Base-by-base conservation (phyloP, 2,329 filamentous ascomycete genomes). In the Talaromyces sp. region DNA sequence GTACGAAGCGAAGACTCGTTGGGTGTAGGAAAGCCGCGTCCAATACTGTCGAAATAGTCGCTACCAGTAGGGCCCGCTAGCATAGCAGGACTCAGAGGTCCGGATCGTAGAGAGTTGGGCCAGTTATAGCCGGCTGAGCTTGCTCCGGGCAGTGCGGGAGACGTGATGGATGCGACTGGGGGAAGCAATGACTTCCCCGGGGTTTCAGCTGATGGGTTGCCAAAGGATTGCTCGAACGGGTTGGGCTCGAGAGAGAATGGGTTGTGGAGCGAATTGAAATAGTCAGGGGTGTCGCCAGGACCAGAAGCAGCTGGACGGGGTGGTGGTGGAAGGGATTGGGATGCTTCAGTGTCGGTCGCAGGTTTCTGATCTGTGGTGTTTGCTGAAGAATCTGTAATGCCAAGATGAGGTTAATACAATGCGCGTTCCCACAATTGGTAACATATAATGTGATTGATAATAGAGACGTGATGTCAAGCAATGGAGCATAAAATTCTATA, bases 11-110 rank as follows among this genome's bases (percentile, higher is more conserved):
- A 96, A 7, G 94, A 98, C 80, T 99, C 95, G 86, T 97, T 97
- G 0, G 94, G 94, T 3, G 95, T 98, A 4, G 93, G 92, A 74
- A 97, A 97, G 63, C 91, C 91, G 71, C 92, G 89, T 69, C 91
- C 88, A 69, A 96, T 83, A 61, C 89, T 89, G 73, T 96, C 92
- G 75, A 97, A 97, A 80, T 97, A 98, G 76, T 97, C 93, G 76
- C 86, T 72, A 53, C 82, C 83, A 25, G 86, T 84, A 47, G 87
- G 95, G 27, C 93, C 95, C 56, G 93, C 92, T 64, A 99, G 88
- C 93, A 99, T 98, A 69, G 94, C 95, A 81, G 95, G 95, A 79
- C 95, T 98, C 70, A 99, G 80, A 49, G 95, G 95, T 71, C 95
- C 95, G 67, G 93, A 93, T 70, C 95, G 89, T 73, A 99, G 83